A percentile compares a stretch with the other conserved stretches of the same genome.
These are phyloP conservation scores for Trapa bicornis DNA, from an alignment of 345 rosid species.

Conservation along the genomic window DNA sequence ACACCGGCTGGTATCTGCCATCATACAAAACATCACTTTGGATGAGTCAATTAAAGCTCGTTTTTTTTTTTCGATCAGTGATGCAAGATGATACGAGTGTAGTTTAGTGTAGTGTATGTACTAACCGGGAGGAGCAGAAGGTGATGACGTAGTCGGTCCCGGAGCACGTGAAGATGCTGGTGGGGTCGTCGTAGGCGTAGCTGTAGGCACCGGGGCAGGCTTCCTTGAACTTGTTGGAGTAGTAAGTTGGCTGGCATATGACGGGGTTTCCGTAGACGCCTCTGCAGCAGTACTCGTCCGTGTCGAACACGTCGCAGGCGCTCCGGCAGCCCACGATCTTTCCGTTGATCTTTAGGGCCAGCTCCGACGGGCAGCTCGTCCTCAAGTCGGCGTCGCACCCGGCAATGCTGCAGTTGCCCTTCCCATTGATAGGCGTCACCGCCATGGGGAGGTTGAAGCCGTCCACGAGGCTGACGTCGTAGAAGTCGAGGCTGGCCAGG, in stretches of 20 bases:
- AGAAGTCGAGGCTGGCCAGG: slow-evolving; percentile 32
- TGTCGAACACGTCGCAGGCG: slow-evolving; percentile 82
- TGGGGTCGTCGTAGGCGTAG: slow-evolving; percentile 83
- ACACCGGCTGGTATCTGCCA: slow-evolving; percentile 43
- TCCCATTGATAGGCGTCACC: slow-evolving; percentile 50
- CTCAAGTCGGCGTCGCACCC: slow-evolving; percentile 63
- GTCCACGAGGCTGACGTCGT: slow-evolving; percentile 93
- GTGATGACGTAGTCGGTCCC: slow-evolving; percentile 61
- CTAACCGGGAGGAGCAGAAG: slow-evolving; percentile 60
- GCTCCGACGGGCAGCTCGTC: slow-evolving; percentile 43
- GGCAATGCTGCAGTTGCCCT: slow-evolving; percentile 49
- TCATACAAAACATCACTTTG: background rate
- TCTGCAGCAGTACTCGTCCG: slow-evolving; percentile 77
- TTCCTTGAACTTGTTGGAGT: slow-evolving; percentile 64
- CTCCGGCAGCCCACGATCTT: slow-evolving; percentile 61
- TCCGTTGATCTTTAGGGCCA: slow-evolving; percentile 42
- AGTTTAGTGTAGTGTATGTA: background rate
- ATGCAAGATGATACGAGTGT: background rate
- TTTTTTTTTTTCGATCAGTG: background rate
- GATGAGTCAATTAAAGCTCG: too few species aligned
- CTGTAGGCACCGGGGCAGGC: slow-evolving; percentile 81
- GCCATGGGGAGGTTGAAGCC: slow-evolving; percentile 66
- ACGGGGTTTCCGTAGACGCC: slow-evolving; percentile 48
- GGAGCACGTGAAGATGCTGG: slow-evolving; percentile 59
- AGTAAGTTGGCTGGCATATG: slow-evolving; percentile 53